Evolutionary conservation across 108 stramenopile species (phyloP).

Genomic region (Conticribra guillardii): DNA sequence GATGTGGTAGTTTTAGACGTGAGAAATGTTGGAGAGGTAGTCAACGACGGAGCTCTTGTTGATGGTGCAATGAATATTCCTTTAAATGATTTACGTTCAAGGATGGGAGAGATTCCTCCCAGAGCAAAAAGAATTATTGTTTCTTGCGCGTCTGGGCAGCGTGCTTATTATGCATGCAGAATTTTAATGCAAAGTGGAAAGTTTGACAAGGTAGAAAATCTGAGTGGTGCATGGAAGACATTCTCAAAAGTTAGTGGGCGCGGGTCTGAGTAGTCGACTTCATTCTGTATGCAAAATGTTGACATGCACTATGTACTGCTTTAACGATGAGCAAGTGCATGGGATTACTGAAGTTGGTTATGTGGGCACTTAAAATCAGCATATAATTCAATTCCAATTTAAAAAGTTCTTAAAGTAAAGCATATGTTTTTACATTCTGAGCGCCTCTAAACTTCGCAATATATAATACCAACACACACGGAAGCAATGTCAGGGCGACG

Average conservation of each 20-base stretch:
- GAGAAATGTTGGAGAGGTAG: conserved; percentile 58
- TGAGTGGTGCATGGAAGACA: conserved; percentile 68
- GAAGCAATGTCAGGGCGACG: too few relatives aligned
- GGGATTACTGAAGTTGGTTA: too few relatives aligned
- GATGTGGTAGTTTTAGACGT: conserved; percentile 61
- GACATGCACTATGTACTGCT: too few relatives aligned
- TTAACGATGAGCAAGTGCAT: too few relatives aligned
- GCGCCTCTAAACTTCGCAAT: too few relatives aligned
- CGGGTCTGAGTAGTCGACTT: not conserved
- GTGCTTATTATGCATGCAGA: conserved; percentile 72
- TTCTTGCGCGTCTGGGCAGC: conserved; percentile 67
- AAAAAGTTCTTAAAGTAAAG: too few relatives aligned
- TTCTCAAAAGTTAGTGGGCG: conserved; percentile 22
- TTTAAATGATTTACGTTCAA: conserved; percentile 53
- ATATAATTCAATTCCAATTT: too few relatives aligned
- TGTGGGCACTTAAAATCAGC: too few relatives aligned
- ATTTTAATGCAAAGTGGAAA: conserved; percentile 63
- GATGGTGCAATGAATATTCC: conserved; percentile 65
- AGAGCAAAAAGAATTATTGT: conserved; percentile 60
- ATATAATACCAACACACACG: too few relatives aligned
- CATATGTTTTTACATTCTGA: too few relatives aligned
- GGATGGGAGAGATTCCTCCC: conserved; percentile 56
- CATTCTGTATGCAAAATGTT: too few relatives aligned
- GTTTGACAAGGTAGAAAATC: conserved; percentile 60
- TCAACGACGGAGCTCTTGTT: conserved; percentile 49